phyloP scores from a whole-genome alignment of 441 rosid species.

The Erodium trifolium region DNA sequence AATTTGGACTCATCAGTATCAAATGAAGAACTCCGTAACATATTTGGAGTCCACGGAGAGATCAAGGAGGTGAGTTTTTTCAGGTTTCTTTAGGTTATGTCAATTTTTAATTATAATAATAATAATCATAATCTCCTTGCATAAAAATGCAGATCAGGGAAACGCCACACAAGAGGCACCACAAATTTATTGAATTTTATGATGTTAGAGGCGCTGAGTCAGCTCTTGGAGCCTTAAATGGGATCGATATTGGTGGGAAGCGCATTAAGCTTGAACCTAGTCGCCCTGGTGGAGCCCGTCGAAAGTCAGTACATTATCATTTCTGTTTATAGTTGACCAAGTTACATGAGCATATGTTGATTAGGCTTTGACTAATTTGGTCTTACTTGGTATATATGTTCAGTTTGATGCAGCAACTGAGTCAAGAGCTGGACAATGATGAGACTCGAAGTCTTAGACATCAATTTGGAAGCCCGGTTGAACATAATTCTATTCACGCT shows the following conservation, averaged over 20 bases:
- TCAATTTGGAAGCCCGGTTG: constrained; percentile 64
- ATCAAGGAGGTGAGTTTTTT: constrained; percentile 58
- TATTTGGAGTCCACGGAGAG: constrained; percentile 77
- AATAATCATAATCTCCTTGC: constrained; percentile 16
- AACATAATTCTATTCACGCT: constrained; percentile 39
- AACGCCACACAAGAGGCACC: constrained; percentile 48
- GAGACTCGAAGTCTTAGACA: constrained; percentile 52
- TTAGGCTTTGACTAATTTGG: constrained; percentile 1
- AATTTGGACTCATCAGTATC: constrained; percentile 80
- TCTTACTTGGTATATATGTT: constrained; percentile 18
- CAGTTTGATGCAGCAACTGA: constrained; percentile 58
- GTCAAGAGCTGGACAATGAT: constrained; percentile 67
- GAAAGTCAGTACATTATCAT: too few species aligned
- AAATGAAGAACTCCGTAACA: constrained; percentile 70
- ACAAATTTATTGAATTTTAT: constrained; percentile 18
- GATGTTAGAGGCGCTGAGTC: too few species aligned
- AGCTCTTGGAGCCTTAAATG: too few species aligned
- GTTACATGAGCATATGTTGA: too few species aligned
- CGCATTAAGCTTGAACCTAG: too few species aligned
- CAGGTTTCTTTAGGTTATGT: too few species aligned
- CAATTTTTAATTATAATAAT: constrained; percentile 9
- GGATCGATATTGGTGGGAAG: too few species aligned
- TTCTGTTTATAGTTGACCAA: too few species aligned
- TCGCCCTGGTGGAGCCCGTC: too few species aligned
- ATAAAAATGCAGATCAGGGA: constrained; percentile 12